Evolutionary conservation across 2,329 filamentous ascomycete species (phyloP), one percentile per base, ranked within the genome.

Genomic region (Sarocladiaceae sp.): DNA sequence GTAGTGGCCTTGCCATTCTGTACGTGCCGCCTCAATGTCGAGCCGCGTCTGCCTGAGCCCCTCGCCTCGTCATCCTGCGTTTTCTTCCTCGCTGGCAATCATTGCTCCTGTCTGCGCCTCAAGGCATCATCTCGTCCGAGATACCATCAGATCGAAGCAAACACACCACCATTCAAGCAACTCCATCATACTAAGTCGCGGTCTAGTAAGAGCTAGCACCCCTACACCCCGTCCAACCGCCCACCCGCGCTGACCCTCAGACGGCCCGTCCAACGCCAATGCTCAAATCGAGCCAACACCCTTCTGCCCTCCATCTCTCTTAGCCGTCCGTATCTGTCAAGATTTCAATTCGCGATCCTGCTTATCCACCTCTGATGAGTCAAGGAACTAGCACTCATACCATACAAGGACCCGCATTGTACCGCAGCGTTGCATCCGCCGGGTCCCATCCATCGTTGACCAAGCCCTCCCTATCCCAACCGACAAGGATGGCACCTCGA

Each of bases 261-360:
- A 18, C 37, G 37, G 37, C 37, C 37, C 37, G 37, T 29, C 15
- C 37, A 41, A 41, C 37, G 37, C 37, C 37, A 41, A 41, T 41
- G 15, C 34, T 41, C 23, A 16, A 27, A 23, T 29, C 34, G n/a
- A 24, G 23, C n/a, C 5, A 11, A 41, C n/a, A n/a, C n/a, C n/a
- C n/a, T n/a, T 41, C 37, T 27, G 23, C 37, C 37, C 37, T 15
- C 24, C 23, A n/a, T n/a, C 37, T 19, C 29, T 18, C 37, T 4
- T 16, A 11, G 24, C 23, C 24, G 23, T 41, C 16, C 31, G 33
- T 19, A 27, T 29, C 37, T 41, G 37, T 41, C 10, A 18, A 27
- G 37, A 41, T 29, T 41, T 41, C 37, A 29, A 41, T n/a, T n/a
- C n/a, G n/a, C n/a, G n/a, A n/a, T n/a, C n/a, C n/a, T n/a, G n/a